phyloP scores from a whole-genome alignment of 2,329 filamentous ascomycete genomes.

The Lasiodiplodia theobromae region DNA sequence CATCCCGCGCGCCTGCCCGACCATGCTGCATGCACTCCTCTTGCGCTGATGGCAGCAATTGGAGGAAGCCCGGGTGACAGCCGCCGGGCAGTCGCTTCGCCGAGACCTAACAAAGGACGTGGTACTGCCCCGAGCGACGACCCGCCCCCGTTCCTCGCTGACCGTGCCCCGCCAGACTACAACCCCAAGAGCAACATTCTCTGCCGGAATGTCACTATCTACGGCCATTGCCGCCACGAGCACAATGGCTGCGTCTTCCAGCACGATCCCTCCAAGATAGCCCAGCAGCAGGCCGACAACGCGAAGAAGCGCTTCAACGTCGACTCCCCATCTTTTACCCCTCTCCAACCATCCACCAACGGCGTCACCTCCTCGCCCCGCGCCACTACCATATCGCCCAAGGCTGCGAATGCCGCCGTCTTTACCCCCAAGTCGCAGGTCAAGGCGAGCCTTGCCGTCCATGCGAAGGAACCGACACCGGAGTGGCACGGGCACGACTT shows the following conservation, averaged over 20 bases:
- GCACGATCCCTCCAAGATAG: slow-evolving; percentile 75
- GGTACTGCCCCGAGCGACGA: slow-evolving; percentile 23
- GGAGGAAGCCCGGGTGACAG: slow-evolving; percentile 31
- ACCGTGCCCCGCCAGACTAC: slow-evolving; percentile 27
- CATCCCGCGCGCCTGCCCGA: slow-evolving; percentile 23
- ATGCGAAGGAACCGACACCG: slow-evolving; percentile 54
- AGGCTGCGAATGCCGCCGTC: slow-evolving; percentile 85
- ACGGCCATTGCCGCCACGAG: slow-evolving; percentile 90
- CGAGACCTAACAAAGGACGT: slow-evolving; percentile 30
- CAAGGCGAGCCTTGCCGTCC: slow-evolving; percentile 37
- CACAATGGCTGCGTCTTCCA: slow-evolving; percentile 86
- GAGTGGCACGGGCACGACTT: slow-evolving; percentile 59
- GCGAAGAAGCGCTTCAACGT: slow-evolving; percentile 85
- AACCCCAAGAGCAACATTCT: slow-evolving; percentile 74
- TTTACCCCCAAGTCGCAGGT: slow-evolving; percentile 73
- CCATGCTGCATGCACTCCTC: slow-evolving; percentile 30
- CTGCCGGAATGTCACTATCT: slow-evolving; percentile 92
- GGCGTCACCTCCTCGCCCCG: slow-evolving; percentile 60
- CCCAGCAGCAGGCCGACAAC: slow-evolving; percentile 56
- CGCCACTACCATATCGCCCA: slow-evolving; percentile 82
- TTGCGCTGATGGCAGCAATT: slow-evolving; percentile 31
- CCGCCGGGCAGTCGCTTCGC: slow-evolving; percentile 30
- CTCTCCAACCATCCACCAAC: slow-evolving; percentile 61
- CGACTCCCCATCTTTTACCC: slow-evolving; percentile 95
- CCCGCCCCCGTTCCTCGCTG: slow-evolving; percentile 5